A percentile compares a stretch with the other conserved stretches of the same genome.
Conservation (phyloP, 495 filamentous ascomycete species). For the Glutinoglossum americanum region DNA sequence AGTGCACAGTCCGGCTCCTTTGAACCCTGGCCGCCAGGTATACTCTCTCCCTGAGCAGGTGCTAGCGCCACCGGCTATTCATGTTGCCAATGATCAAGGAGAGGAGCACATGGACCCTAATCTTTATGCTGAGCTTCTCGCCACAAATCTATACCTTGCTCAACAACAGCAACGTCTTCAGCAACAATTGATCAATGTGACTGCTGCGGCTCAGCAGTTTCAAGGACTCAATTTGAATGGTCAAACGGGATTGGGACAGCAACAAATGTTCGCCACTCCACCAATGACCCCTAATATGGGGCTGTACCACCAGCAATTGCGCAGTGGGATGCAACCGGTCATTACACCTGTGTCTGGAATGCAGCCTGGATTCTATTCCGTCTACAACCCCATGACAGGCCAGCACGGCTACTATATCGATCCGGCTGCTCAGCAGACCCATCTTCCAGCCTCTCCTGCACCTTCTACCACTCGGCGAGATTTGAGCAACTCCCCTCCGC, state of each 20-base stretch:
- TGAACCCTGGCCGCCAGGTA: slow-evolving; percentile 32
- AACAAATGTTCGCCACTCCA: slow-evolving; percentile 19
- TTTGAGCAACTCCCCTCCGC: slow-evolving; percentile 3
- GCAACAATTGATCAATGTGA: slow-evolving; percentile 36
- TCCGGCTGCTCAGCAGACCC: slow-evolving; percentile 26
- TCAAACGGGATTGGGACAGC: slow-evolving; percentile 16
- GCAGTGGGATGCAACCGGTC: slow-evolving; percentile 51
- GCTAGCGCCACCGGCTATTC: slow-evolving; percentile 59
- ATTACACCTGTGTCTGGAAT: slow-evolving; percentile 39
- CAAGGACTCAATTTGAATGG: slow-evolving; percentile 42
- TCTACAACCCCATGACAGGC: slow-evolving; percentile 64
- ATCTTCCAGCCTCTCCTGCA: slow-evolving; percentile 15
- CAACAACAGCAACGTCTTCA: slow-evolving; percentile 74
- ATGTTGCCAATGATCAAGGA: slow-evolving; percentile 38
- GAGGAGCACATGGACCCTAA: slow-evolving; percentile 58
- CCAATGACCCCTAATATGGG: slow-evolving; percentile 26
- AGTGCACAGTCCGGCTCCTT: slow-evolving; percentile 16
- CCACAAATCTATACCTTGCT: slow-evolving; percentile 65
- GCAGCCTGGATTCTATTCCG: slow-evolving; percentile 53
- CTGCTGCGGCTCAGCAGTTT: slow-evolving; percentile 47
- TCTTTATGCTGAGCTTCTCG: slow-evolving; percentile 61
- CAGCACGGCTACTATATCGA: slow-evolving; percentile 57
- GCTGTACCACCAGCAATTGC: slow-evolving; percentile 49
- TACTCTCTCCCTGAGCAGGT: slow-evolving; percentile 64
- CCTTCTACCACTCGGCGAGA: slow-evolving; percentile 12